Evolutionary conservation across 495 filamentous ascomycete genomes (phyloP), one percentile per base, ranked within the genome.

Genomic region (Neurospora tetrasperma): DNA sequence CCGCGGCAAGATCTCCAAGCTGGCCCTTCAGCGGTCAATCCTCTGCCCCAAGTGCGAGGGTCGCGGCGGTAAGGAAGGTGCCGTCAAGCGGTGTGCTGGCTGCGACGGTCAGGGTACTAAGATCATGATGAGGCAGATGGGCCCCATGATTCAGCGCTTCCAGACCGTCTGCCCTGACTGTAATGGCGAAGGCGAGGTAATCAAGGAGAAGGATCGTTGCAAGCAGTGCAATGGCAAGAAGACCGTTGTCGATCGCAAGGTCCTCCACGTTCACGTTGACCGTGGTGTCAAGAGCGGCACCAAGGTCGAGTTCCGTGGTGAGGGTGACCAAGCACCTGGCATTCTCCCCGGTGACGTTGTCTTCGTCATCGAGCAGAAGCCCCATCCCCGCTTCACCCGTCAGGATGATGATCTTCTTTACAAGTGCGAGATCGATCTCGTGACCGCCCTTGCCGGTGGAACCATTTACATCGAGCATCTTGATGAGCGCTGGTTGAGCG

Each of bases 51-150:
- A 93, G 81, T 99, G 96, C 82, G 93, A 97, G 71, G 96, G 96
- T 66, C 93, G 95, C 75, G 96, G 96, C 79, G 96, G 96, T 48
- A 98, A 98, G 85, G 96, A 99, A 72, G 96, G 96, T 73, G 92
- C 96, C 18, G 95, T 98, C 76, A 93, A 92, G 85, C 92, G 91
- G 75, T 99, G 96, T 85, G 79, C 89, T 40, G 91, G 92, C 74
- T 99, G 96, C 82, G 93, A 96, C 74, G 96, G 96, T 77, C 88
- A 90, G 74, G 96, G 96, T 83, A 96, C 97, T 93, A 98, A 98
- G 90, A 97, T 92, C 27, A 98, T 99, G 95, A 98, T 98, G 96
- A 92, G 96, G 78, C 96, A 98, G 86, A 98, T 98, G 94, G 96
- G 96, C 70, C 96, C 96, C 70, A 99, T 99, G 96, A 98, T 98